Conservation (phyloP, 2,329 filamentous ascomycete genomes). For the Cadophora sp. region DNA sequence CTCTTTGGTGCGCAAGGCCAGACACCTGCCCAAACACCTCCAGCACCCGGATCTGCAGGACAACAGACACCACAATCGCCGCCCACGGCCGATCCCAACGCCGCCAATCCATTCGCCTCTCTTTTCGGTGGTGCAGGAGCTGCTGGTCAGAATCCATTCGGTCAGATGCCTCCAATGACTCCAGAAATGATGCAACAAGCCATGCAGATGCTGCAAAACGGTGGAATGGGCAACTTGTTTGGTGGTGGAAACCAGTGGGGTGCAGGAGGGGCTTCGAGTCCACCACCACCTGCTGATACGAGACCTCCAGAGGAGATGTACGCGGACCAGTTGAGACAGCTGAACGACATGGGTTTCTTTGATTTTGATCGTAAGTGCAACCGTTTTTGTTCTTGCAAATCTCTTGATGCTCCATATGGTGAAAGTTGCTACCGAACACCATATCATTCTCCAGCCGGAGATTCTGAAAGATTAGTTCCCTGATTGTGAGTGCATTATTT, state of each 20-base stretch:
- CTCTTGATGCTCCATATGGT: neutral
- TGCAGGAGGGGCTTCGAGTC: slow-evolving; percentile 45
- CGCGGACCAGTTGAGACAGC: slow-evolving; percentile 84
- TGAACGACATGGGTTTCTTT: slow-evolving; percentile 99
- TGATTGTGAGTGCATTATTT: neutral
- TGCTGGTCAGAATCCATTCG: slow-evolving; percentile 46
- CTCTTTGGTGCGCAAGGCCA: slow-evolving; percentile 54
- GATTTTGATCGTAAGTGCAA: slow-evolving; percentile 84
- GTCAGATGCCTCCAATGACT: slow-evolving; percentile 54
- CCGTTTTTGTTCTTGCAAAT: neutral
- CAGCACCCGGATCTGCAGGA: slow-evolving; percentile 41
- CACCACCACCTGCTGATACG: slow-evolving; percentile 73
- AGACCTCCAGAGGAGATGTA: slow-evolving; percentile 94
- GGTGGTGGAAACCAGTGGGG: slow-evolving; percentile 44
- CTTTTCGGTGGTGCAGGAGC: slow-evolving; percentile 57
- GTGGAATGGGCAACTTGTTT: slow-evolving; percentile 35
- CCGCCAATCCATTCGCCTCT: slow-evolving; percentile 71
- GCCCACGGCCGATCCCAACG: slow-evolving; percentile 42
- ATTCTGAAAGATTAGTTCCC: no score
- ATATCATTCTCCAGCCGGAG: no score
- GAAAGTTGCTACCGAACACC: neutral
- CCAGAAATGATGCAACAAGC: slow-evolving; percentile 63
- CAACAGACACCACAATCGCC: slow-evolving; percentile 43
- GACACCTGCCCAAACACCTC: slow-evolving; percentile 41
- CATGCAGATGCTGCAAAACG: slow-evolving; percentile 50